These are phyloP conservation scores for Secale cereale DNA, from an alignment of 176 grass and related monocot genomes.

Conservation along the genomic window DNA sequence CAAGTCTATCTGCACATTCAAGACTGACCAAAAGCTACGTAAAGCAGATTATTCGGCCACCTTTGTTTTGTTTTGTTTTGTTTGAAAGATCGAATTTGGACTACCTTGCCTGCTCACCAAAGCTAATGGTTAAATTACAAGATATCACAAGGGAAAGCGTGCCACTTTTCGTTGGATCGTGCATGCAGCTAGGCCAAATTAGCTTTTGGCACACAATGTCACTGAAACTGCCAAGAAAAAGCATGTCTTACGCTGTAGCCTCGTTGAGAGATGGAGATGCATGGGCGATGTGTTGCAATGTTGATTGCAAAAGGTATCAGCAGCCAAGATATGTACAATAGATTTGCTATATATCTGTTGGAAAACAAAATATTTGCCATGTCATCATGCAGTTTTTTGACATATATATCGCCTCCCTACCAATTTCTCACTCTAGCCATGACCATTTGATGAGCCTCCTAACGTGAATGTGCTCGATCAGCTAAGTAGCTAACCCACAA, in stretches of 20 bases:
- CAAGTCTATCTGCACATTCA: slow-evolving; percentile 26
- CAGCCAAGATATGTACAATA: not conserved
- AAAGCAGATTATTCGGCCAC: not conserved
- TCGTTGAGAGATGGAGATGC: not conserved
- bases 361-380: not conserved
- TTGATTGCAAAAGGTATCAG: not conserved
- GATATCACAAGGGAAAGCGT: not conserved
- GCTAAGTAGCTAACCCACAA: not conserved
- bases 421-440: not conserved
- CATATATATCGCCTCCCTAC: not conserved
- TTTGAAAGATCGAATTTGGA: slow-evolving; percentile 14
- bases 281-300: not conserved
- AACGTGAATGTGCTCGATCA: too few species aligned
- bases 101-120: slow-evolving; percentile 9
- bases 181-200: not conserved
- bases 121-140: not conserved
- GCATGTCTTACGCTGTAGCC: not conserved
- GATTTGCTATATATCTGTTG: not conserved
- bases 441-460: not conserved
- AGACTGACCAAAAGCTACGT: slow-evolving; percentile 21
- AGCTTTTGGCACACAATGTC: not conserved
- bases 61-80: not conserved
- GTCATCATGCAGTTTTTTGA: not conserved
- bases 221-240: not conserved
- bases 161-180: not conserved